A percentile compares a stretch with the other conserved stretches of the same genome.
Conservation (phyloP, 2,329 filamentous ascomycete genomes). For the Aspergillus flavus region DNA sequence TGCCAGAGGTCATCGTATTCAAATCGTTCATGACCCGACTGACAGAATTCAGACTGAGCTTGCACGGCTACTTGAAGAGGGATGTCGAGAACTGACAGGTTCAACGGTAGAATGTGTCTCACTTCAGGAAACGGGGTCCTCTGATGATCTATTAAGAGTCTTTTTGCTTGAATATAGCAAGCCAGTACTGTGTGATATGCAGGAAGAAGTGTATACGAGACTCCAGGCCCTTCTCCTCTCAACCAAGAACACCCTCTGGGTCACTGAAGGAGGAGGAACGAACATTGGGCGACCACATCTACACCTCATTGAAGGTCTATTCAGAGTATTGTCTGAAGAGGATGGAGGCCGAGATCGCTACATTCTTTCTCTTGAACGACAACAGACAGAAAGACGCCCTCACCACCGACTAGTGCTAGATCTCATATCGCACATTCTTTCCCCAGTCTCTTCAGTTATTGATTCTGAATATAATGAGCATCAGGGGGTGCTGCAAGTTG, state of each 20-base stretch:
- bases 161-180: slow-evolving; percentile 1
- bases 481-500: not conserved
- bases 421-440: not conserved
- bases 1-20: not conserved
- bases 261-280: not conserved
- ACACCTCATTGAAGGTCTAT: not conserved
- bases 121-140: not conserved
- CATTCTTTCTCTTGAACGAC: not conserved
- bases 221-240: not conserved
- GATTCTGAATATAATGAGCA: slow-evolving; percentile 1
- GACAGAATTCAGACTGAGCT: not conserved
- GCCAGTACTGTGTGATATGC: not conserved
- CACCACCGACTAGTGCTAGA: not conserved
- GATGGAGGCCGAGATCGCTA: not conserved
- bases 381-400: not conserved
- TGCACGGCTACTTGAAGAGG: not conserved
- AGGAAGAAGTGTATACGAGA: not conserved
- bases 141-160: not conserved
- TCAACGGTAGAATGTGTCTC: not conserved
- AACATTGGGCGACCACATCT: not conserved
- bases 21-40: not conserved
- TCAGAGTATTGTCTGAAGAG: not conserved
- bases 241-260: not conserved
- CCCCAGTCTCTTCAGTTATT: not conserved
- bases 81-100: not conserved